Conservation (phyloP, 306 rosid genomes). For the Abrus pulchellus region DNA sequence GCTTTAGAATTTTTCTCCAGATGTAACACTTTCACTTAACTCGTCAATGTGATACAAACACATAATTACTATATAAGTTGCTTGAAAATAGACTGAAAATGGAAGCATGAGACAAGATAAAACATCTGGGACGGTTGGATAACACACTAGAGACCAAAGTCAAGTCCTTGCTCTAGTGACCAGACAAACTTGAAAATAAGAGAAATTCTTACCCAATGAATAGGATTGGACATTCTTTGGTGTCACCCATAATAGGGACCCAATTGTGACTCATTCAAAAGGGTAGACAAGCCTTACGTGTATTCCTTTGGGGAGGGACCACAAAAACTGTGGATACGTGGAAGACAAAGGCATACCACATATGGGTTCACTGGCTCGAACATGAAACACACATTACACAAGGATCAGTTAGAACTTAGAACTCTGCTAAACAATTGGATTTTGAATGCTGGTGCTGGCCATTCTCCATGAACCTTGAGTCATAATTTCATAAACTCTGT, state of each 20-base stretch:
- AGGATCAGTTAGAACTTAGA: conserved; percentile 22
- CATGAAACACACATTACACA: not conserved
- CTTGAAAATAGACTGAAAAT: not conserved
- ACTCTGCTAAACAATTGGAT: conserved; percentile 6
- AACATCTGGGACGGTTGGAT: conserved; percentile 23
- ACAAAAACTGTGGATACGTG: conserved; percentile 41
- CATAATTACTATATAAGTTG: not conserved
- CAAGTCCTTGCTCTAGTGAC: conserved; percentile 45
- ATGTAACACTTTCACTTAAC: not conserved
- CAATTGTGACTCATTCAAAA: not conserved
- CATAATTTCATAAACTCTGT: not conserved
- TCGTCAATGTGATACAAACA: conserved; percentile 7
- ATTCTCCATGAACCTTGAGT: not conserved
- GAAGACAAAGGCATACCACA: conserved; percentile 22
- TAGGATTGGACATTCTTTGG: not conserved
- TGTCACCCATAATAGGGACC: conserved; percentile 59
- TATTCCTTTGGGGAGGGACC: conserved; percentile 23
- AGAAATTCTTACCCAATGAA: not conserved
- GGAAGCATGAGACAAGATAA: not conserved
- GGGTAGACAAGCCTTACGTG: conserved; percentile 52
- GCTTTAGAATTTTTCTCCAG: not conserved
- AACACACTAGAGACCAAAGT: conserved; percentile 26
- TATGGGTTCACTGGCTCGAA: conserved; percentile 21
- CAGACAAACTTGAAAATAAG: conserved; percentile 14
- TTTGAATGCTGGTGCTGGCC: conserved; percentile 8